Base-by-base conservation (phyloP, 2,329 filamentous ascomycete genomes). In the Aspergillus niger region DNA sequence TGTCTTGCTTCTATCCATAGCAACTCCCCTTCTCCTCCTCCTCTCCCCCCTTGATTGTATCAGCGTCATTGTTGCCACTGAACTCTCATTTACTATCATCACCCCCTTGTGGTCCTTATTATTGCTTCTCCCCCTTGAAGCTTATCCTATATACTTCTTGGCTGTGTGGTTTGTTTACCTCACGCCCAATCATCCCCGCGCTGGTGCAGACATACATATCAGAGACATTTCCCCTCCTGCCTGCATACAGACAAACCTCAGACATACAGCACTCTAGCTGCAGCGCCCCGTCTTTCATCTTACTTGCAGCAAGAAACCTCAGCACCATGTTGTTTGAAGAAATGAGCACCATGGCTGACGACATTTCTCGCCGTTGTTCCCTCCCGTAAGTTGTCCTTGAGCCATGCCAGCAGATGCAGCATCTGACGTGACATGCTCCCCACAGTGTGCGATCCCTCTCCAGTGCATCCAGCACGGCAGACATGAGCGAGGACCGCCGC, bases 401-500 rank as follows among this genome's bases (percentile, higher is more conserved):
- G 30, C 44, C 32, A 32, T 52, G 8, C 44, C 24, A n/a, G 8
- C 24, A 30, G 44, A 43, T 30, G 13, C 61, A 53, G 55, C 43
- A 20, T 56, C 59, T 68, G 49, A 67, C 53, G 38, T 57, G 49
- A 44, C 53, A 32, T 32, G 53, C 36, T 28, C 32, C 24, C 30
- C 28, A 41, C 26, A 72, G 70, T 39, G 59, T 73, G 38, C 68
- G 67, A 38, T 68, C 70, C 7, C 65, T 72, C 43, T 66, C 62
- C 53, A 64, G 64, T 52, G 55, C 62, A 10, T 59, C 65, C 32
- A 64, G 64, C 54, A 63, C 70, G 51, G 57, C 61, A 54, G 71
- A 72, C 17, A 57, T 76, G 57, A 70, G 69, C 13, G 72, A 74
- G 32, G 74, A 74, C 61, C 74, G 75, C 51, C 72, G 73, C 28